Percentiles rank a stretch among this genome's conserved stretches.
Conservation (phyloP, 768 basidiomycete species). For the Trametes punicea region DNA sequence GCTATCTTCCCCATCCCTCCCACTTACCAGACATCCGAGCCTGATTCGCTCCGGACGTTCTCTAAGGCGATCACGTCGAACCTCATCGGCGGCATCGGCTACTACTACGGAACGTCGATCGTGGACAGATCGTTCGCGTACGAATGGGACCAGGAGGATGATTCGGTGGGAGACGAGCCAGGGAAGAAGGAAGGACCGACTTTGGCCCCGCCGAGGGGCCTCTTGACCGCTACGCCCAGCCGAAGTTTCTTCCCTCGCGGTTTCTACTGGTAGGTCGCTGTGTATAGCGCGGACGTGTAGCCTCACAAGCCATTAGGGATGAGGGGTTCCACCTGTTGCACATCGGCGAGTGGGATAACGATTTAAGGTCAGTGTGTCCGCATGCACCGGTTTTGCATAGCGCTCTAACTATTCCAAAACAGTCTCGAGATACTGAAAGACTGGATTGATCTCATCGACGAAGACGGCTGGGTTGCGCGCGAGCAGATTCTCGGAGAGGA, state of each 20-base stretch:
- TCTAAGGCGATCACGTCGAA: constrained; percentile 90
- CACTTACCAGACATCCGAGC: constrained; percentile 46
- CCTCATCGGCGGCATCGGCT: constrained; percentile 89
- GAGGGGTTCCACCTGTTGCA: constrained; percentile 95
- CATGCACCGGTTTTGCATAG: background rate
- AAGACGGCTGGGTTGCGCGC: constrained; percentile 92
- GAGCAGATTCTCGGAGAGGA: constrained; percentile 98
- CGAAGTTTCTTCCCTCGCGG: constrained; percentile 96
- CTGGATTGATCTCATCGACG: constrained; percentile 90
- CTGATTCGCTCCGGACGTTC: constrained; percentile 58
- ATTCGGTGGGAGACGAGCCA: constrained; percentile 42
- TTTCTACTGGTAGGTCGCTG: constrained; percentile 82
- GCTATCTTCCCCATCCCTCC: constrained; percentile 64
- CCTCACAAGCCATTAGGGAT: constrained; percentile 54
- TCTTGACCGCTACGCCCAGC: constrained; percentile 92
- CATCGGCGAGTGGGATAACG: constrained; percentile 91
- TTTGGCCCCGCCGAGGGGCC: constrained; percentile 67
- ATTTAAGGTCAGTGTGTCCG: constrained; percentile 53
- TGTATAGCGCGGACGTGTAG: background rate
- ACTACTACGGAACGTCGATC: constrained; percentile 90
- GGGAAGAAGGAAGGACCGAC: constrained; percentile 53
- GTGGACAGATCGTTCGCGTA: constrained; percentile 82
- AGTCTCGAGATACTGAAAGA: constrained; percentile 86
- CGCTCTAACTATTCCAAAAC: background rate
- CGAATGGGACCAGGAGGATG: constrained; percentile 83